Evolutionary conservation across 2,329 filamentous ascomycete species (phyloP).

Genomic region (Botrytis cinerea): DNA sequence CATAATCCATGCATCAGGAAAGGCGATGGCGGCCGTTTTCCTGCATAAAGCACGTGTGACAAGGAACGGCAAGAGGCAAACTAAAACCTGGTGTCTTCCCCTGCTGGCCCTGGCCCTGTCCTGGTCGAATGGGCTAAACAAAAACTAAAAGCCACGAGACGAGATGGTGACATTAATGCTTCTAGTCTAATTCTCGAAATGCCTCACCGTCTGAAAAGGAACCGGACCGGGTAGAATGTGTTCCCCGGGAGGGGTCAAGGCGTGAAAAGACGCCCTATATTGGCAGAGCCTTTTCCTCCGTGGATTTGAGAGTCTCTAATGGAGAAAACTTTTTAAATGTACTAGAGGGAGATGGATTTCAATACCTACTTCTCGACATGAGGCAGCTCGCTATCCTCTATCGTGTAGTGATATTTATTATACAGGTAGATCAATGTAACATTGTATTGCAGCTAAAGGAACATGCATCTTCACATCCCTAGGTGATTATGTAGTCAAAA

Average conservation of each 20-base stretch:
- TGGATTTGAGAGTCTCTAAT: background rate
- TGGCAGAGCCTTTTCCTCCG: background rate
- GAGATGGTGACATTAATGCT: background rate
- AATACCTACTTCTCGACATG: no score
- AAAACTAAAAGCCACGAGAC: slow-evolving; percentile 20
- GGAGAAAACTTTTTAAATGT: background rate
- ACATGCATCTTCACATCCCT: background rate
- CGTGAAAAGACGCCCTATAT: background rate
- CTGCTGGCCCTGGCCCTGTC: slow-evolving; percentile 4
- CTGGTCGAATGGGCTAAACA: background rate
- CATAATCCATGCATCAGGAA: background rate
- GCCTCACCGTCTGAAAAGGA: slow-evolving; percentile 19
- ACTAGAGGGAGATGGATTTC: background rate
- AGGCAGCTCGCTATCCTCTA: background rate
- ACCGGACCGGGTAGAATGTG: background rate
- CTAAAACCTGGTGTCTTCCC: background rate
- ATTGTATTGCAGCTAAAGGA: background rate
- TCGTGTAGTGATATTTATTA: background rate
- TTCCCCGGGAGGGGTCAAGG: background rate
- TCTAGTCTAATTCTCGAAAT: slow-evolving; percentile 14
- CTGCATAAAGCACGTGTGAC: slow-evolving; percentile 23
- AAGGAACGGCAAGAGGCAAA: slow-evolving; percentile 16
- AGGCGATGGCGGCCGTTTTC: slow-evolving; percentile 19
- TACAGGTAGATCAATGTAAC: background rate
- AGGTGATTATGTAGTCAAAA: background rate